Evolutionary conservation across 2,329 filamentous ascomycete genomes (phyloP).

Genomic region (Penicillium decumbens): DNA sequence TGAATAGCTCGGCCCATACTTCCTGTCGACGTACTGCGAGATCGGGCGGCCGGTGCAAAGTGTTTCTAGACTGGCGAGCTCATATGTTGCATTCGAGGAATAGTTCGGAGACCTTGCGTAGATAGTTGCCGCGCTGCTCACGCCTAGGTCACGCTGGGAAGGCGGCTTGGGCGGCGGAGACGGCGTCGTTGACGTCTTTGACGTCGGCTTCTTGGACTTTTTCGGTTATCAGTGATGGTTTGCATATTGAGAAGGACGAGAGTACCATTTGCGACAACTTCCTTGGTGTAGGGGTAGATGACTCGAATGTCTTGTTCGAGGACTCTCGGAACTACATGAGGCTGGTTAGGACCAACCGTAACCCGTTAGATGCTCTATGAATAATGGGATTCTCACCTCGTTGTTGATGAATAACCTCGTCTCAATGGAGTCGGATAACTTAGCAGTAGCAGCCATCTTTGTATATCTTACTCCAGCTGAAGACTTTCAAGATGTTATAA

Average conservation of each 20-base stretch:
- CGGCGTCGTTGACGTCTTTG: slow-evolving; percentile 35
- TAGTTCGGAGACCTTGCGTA: slow-evolving; percentile 33
- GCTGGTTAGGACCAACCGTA: too few species aligned
- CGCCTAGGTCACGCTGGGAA: slow-evolving; percentile 36
- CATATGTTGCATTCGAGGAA: slow-evolving; percentile 26
- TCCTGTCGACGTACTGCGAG: slow-evolving; percentile 25
- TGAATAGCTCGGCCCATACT: slow-evolving; percentile 21
- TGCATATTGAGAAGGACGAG: background rate
- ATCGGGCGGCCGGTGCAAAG: slow-evolving; percentile 36
- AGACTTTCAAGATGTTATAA: too few species aligned
- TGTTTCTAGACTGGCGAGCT: slow-evolving; percentile 36
- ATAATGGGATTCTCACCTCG: slow-evolving; percentile 21
- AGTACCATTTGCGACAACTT: slow-evolving; percentile 28
- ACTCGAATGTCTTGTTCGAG: slow-evolving; percentile 27
- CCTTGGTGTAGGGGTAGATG: slow-evolving; percentile 28
- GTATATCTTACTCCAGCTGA: background rate
- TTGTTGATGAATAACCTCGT: slow-evolving; percentile 34
- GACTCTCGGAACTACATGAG: slow-evolving; percentile 15
- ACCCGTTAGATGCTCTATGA: too few species aligned
- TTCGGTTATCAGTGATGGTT: background rate
- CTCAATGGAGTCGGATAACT: slow-evolving; percentile 22
- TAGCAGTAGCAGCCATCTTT: slow-evolving; percentile 11
- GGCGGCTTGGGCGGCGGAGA: slow-evolving; percentile 36
- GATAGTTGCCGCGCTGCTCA: slow-evolving; percentile 28
- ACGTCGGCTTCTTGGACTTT: slow-evolving; percentile 32